Evolutionary conservation across 179 eudicot species (phyloP), one percentile per base, ranked within the genome.

Genomic region (Nepenthes alata): DNA sequence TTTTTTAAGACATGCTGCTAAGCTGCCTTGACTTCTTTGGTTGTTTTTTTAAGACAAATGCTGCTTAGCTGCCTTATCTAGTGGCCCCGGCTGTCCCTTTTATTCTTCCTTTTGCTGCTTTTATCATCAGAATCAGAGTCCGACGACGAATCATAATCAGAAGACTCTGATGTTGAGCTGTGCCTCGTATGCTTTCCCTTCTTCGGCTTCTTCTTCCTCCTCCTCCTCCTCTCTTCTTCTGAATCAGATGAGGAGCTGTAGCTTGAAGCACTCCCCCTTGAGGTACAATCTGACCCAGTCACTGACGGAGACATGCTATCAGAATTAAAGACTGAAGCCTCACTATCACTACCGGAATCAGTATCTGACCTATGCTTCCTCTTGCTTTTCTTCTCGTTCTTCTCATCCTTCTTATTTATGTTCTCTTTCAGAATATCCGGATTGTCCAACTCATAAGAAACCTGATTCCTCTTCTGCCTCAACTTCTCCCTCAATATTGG

Each of bases 211-310:
- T 66, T 81, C 73, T 58, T 73, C 63, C 63, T 84, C 77, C 72
- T 73, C 71, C 72, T 78, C 60, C 75, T 81, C 72, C 83, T 84
- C 73, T 80, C 84, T 44, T 87, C 86, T 71, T 77, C 86, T 5
- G 91, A 82, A 68, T 87, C 95, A 57, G 80, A 71, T 1, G 90
- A 82, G 1, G 91, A 85, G 59, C 81, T 82, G 67, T 72, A 66
- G 60, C 83, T 82, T 2, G 86, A 84, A 52, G 72, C 90, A 75
- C 85, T 78, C 67, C 76, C 86, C 57, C 52, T 80, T 0, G 85
- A 82, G 16, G 85, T 78, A 62, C 64, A 74, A 37, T 75, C 87
- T 0, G 94, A 84, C n/a, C 82, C 83, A 12, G 78, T 61, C 47
- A 61, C 83, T 11, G 83, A 78, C 1, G 86, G 81, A 0, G 78